Evolutionary conservation across 129 eudicot genomes (phyloP).

Genomic region (Arctium minus): DNA sequence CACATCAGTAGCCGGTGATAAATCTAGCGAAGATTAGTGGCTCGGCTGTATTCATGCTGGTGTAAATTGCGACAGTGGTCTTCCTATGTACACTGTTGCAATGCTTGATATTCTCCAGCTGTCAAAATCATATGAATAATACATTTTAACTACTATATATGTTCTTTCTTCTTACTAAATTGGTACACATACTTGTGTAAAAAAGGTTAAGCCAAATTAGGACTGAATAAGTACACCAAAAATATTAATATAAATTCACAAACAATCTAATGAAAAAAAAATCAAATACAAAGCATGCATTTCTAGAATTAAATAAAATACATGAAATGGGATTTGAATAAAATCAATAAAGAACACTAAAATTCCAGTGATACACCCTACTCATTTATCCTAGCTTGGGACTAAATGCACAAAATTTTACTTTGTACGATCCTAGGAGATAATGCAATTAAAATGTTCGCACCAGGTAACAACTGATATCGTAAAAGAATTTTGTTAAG

Average conservation of each 20-base stretch:
- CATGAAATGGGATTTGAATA: too few species aligned
- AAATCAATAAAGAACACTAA: too few species aligned
- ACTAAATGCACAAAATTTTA: neutral
- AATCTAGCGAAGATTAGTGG: constrained; percentile 29
- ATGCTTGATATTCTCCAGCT: constrained; percentile 38
- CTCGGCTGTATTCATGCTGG: constrained; percentile 22
- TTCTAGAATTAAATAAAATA: too few species aligned
- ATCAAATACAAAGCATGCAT: too few species aligned
- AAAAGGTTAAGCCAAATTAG: too few species aligned
- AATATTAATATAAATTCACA: too few species aligned
- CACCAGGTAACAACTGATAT: neutral
- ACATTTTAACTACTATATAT: too few species aligned
- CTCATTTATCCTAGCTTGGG: neutral
- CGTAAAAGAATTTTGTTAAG: neutral
- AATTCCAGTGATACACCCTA: too few species aligned
- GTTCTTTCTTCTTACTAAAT: too few species aligned
- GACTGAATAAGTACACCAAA: too few species aligned
- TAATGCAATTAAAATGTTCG: neutral
- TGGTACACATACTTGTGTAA: too few species aligned
- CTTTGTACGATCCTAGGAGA: neutral
- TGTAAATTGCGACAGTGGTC: constrained; percentile 35
- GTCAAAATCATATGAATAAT: neutral
- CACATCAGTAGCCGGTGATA: constrained; percentile 27
- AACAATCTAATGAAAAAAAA: too few species aligned
- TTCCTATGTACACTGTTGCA: constrained; percentile 30